Conservation (phyloP, 371 early-diverging fungal species). For the Mortierella sp. region DNA sequence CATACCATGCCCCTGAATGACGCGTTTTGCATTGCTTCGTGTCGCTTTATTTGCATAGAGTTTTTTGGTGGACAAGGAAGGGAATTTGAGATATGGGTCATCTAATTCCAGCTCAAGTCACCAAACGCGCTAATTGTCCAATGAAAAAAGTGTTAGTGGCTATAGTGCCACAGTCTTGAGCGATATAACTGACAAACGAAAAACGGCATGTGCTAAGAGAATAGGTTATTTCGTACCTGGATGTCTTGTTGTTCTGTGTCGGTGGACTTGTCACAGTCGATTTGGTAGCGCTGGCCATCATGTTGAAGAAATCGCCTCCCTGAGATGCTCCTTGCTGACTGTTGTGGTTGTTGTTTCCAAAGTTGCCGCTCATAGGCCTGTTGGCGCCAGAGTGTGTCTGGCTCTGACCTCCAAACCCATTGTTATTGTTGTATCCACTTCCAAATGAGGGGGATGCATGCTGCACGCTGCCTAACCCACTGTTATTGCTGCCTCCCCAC, state of each 20-base stretch:
- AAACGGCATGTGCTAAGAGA: background rate
- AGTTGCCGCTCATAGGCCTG: constrained; percentile 17
- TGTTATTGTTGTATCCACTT: constrained; percentile 16
- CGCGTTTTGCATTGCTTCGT: background rate
- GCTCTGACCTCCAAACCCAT: constrained; percentile 13
- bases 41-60: no score
- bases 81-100: background rate
- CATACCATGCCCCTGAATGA: background rate
- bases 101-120: constrained; percentile 48
- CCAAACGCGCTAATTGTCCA: constrained; percentile 36
- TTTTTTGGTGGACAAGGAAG: background rate
- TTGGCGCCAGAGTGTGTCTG: background rate
- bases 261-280: constrained; percentile 27
- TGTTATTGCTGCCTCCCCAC: constrained; percentile 43
- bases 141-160: background rate
- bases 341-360: constrained; percentile 20
- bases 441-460: constrained; percentile 38
- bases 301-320: constrained; percentile 48
- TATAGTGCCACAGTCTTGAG: background rate
- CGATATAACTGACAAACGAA: no score
- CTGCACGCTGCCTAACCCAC: constrained; percentile 49
- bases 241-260: constrained; percentile 32
- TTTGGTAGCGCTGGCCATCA: constrained; percentile 32
- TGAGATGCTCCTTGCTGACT: constrained; percentile 26
- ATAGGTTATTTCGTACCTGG: constrained; percentile 19